Evolutionary conservation across 805 yeast genomes (phyloP).

Genomic region (Yarrowia yakushimensis): DNA sequence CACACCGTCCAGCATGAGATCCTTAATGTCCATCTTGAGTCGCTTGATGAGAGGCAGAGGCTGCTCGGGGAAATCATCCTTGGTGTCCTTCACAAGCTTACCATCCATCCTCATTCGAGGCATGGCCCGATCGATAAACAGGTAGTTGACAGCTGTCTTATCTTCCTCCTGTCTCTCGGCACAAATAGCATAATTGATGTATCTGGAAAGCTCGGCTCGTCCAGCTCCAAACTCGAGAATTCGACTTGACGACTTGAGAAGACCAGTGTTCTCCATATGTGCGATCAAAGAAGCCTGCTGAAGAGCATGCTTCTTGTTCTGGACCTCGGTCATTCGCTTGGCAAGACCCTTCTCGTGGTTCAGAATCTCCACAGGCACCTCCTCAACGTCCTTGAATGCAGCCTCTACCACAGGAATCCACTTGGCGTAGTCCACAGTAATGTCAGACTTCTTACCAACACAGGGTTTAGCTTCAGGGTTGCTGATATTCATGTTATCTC

Average conservation of each 20-base stretch:
- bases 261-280: slow-evolving; percentile 46
- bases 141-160: slow-evolving; percentile 38
- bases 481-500: slow-evolving; percentile 46
- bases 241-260: slow-evolving; percentile 39
- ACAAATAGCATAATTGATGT: slow-evolving; percentile 40
- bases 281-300: slow-evolving; percentile 83
- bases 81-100: slow-evolving; percentile 56
- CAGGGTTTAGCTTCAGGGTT: background rate
- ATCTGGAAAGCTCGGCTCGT: slow-evolving; percentile 75
- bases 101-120: slow-evolving; percentile 75
- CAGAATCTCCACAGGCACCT: slow-evolving; percentile 27
- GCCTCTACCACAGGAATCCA: slow-evolving; percentile 36
- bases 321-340: slow-evolving; percentile 48
- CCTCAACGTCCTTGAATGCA: slow-evolving; percentile 24
- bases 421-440: slow-evolving; percentile 28
- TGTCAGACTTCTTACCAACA: slow-evolving; percentile 14
- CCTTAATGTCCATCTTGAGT: slow-evolving; percentile 75
- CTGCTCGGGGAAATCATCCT: slow-evolving; percentile 27
- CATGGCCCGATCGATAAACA: slow-evolving; percentile 72
- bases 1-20: slow-evolving; percentile 52
- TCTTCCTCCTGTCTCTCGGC: slow-evolving; percentile 11
- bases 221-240: slow-evolving; percentile 90
- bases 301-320: slow-evolving; percentile 67
- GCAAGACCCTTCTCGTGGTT: slow-evolving; percentile 39
- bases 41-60: slow-evolving; percentile 45